phyloP scores from a whole-genome alignment of 1,139 yeast genomes.

The Yamadazyma friedrichii region DNA sequence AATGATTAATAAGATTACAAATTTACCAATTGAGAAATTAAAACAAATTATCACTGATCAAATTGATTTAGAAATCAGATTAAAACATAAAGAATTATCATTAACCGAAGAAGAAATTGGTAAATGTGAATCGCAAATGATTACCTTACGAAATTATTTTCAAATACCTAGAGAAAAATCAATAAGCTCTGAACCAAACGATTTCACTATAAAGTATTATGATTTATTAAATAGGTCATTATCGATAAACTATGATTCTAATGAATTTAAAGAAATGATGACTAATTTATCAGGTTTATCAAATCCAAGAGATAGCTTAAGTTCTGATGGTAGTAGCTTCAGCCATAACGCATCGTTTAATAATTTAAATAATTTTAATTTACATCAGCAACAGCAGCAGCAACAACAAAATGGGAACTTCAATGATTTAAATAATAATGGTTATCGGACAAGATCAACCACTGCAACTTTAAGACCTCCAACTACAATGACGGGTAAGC shows the following conservation, averaged over 20 bases:
- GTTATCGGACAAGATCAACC: constrained; percentile 50
- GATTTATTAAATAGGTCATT: constrained; percentile 37
- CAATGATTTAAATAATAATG: constrained; percentile 17
- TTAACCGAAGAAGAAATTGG: constrained; percentile 61
- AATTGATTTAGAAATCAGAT: constrained; percentile 66
- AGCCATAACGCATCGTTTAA: neutral
- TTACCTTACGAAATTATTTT: constrained; percentile 52
- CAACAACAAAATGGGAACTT: neutral
- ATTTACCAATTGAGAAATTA: constrained; percentile 38
- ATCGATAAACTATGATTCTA: constrained; percentile 30
- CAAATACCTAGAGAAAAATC: constrained; percentile 41
- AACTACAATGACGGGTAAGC: constrained; percentile 7
- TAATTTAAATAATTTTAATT: neutral
- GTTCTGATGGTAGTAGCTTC: constrained; percentile 3
- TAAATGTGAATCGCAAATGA: constrained; percentile 61
- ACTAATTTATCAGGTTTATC: constrained; percentile 1
- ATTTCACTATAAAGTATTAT: constrained; percentile 49
- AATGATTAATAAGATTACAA: constrained; percentile 21
- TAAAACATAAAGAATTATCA: constrained; percentile 66
- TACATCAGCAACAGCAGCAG: neutral
- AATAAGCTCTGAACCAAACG: constrained; percentile 45
- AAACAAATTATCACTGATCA: constrained; percentile 46
- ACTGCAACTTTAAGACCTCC: constrained; percentile 49
- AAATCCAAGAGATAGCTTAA: constrained; percentile 3
- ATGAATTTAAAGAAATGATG: constrained; percentile 7